Evolutionary conservation across 163 green algal genomes (phyloP).

Genomic region (Scenedesmus sp.): DNA sequence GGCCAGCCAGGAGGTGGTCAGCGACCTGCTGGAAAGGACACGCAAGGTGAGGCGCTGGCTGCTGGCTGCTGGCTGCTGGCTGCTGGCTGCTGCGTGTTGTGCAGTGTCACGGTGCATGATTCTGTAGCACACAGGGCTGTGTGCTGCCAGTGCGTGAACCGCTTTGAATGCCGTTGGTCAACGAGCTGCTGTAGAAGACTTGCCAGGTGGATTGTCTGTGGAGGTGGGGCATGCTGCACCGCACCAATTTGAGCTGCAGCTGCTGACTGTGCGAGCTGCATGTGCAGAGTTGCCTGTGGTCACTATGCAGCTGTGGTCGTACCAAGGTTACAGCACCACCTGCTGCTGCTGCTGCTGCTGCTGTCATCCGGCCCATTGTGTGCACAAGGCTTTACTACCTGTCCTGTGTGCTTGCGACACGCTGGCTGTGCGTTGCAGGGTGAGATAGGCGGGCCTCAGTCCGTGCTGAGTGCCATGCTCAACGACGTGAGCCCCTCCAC

Average conservation of each 20-base stretch:
- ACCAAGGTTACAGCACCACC: too few species aligned
- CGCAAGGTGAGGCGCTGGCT: not conserved
- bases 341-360: too few species aligned
- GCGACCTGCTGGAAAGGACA: constrained; percentile 47
- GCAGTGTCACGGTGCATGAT: not conserved
- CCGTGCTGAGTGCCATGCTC: constrained; percentile 35
- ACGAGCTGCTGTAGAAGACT: not conserved
- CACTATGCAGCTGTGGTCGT: too few species aligned
- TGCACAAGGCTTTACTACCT: too few species aligned
- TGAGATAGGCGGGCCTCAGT: constrained; percentile 26
- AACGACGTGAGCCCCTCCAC: constrained; percentile 34
- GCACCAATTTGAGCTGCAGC: too few species aligned
- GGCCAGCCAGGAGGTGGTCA: constrained; percentile 18
- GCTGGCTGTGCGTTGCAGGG: constrained; percentile 3
- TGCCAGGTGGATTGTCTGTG: not conserved
- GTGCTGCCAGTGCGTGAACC: not conserved
- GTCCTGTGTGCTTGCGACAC: too few species aligned
- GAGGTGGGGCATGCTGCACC: too few species aligned
- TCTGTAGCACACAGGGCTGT: not conserved
- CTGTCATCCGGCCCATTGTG: not conserved
- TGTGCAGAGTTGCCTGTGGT: too few species aligned
- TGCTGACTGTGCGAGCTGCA: too few species aligned
- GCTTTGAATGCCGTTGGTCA: not conserved
- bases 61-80: not conserved
- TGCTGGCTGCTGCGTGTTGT: too few species aligned